phyloP scores from a whole-genome alignment of 768 basidiomycete genomes.

The Boletus bicolor region DNA sequence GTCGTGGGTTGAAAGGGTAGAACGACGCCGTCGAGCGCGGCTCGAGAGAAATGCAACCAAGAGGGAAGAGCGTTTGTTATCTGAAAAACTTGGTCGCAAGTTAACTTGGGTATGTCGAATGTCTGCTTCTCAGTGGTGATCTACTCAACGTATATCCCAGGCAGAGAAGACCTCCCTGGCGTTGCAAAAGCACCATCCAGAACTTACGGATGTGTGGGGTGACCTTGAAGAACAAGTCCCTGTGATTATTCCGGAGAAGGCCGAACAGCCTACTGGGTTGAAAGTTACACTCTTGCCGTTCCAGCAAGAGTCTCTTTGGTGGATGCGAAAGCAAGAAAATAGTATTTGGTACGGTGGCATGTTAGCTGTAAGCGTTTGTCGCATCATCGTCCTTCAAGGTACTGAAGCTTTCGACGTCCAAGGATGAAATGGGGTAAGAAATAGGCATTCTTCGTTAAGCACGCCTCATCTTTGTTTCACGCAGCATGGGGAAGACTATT shows the following conservation, averaged over 20 bases:
- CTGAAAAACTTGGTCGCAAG: conserved; percentile 62
- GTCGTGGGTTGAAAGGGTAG: conserved; percentile 8
- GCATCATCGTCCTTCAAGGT: neutral
- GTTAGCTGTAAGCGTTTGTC: conserved; percentile 63
- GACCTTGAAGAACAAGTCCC: conserved; percentile 66
- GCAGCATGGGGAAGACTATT: conserved; percentile 91
- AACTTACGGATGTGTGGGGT: conserved; percentile 84
- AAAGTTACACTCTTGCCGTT: conserved; percentile 89
- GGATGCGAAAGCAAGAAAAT: conserved; percentile 95
- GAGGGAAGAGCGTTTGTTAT: conserved; percentile 49
- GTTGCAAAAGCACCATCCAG: conserved; percentile 69
- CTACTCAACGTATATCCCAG: conserved; percentile 37
- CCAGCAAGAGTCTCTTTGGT: conserved; percentile 90
- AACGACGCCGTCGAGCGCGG: conserved; percentile 17
- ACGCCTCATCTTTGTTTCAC: conserved; percentile 8
- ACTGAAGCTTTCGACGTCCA: conserved; percentile 9
- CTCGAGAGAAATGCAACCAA: conserved; percentile 32
- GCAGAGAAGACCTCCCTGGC: conserved; percentile 68
- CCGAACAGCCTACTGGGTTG: conserved; percentile 77
- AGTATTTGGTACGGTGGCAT: conserved; percentile 88
- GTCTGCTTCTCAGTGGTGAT: conserved; percentile 6
- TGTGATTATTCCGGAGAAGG: conserved; percentile 61
- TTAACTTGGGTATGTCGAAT: conserved; percentile 59
- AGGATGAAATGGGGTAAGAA: conserved; percentile 90
- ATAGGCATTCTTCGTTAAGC: neutral